A percentile compares a stretch with the other conserved stretches of the same genome.
phyloP scores from a whole-genome alignment of 805 yeast species.

The Nakazawaea molendinolei region DNA sequence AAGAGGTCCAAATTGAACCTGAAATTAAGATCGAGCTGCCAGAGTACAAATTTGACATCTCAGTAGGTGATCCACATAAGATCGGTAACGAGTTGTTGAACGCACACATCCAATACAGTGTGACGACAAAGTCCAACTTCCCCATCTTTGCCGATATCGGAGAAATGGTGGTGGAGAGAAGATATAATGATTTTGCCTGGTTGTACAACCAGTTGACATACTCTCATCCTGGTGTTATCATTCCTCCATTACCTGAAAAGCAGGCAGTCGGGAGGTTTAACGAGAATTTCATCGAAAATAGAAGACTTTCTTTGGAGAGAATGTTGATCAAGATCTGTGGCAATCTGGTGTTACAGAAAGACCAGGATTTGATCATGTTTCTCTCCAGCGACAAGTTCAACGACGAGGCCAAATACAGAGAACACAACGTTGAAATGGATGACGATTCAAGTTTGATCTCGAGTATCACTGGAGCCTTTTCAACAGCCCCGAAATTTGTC shows the following conservation, averaged over 20 bases:
- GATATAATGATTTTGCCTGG: slow-evolving; percentile 94
- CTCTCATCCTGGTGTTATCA: slow-evolving; percentile 82
- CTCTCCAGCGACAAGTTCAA: slow-evolving; percentile 66
- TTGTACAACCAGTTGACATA: slow-evolving; percentile 79
- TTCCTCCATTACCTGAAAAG: slow-evolving; percentile 96
- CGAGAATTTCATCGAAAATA: slow-evolving; percentile 79
- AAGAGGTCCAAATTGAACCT: slow-evolving; percentile 28
- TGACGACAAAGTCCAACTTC: slow-evolving; percentile 53
- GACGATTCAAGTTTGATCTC: slow-evolving; percentile 44
- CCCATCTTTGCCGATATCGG: slow-evolving; percentile 22
- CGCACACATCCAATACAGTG: slow-evolving; percentile 83
- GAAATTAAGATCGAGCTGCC: neutral
- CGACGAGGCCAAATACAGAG: slow-evolving; percentile 65
- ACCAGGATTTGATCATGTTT: slow-evolving; percentile 73
- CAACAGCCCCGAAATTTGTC: slow-evolving; percentile 53
- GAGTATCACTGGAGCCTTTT: slow-evolving; percentile 58
- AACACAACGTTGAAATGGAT: slow-evolving; percentile 24
- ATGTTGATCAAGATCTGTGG: slow-evolving; percentile 74
- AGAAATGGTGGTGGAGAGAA: slow-evolving; percentile 61
- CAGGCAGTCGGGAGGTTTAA: slow-evolving; percentile 90
- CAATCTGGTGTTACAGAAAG: slow-evolving; percentile 52
- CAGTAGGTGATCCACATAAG: slow-evolving; percentile 85
- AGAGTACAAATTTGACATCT: slow-evolving; percentile 39
- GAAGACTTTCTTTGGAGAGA: slow-evolving; percentile 76
- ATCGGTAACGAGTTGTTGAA: slow-evolving; percentile 79